Conservation (phyloP, 2,329 filamentous ascomycete genomes). For the Ascocoryne sarcoides region DNA sequence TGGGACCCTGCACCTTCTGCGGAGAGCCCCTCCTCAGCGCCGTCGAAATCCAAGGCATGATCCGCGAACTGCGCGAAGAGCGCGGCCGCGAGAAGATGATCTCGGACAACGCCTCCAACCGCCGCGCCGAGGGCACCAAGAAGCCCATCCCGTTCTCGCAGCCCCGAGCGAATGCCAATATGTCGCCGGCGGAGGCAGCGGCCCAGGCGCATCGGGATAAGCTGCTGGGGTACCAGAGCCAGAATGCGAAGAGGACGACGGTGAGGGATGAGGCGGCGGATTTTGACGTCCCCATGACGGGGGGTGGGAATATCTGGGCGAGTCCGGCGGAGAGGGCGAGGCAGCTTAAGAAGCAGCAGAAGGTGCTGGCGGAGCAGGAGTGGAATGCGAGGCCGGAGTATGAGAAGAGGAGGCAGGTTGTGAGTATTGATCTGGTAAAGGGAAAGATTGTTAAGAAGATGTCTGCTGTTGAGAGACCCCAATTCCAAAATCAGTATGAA, state of each 20-base stretch:
- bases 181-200: slow-evolving; percentile 32
- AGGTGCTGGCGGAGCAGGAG: slow-evolving; percentile 57
- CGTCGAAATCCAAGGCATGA: slow-evolving; percentile 75
- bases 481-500: slow-evolving; percentile 10
- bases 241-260: slow-evolving; percentile 60
- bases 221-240: slow-evolving; percentile 57
- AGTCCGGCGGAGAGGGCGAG: slow-evolving; percentile 58
- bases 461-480: slow-evolving; percentile 22
- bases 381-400: slow-evolving; percentile 61
- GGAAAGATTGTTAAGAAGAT: slow-evolving; percentile 43
- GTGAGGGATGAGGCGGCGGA: slow-evolving; percentile 66
- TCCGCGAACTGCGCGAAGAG: slow-evolving; percentile 74
- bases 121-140: slow-evolving; percentile 54
- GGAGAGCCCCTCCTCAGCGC: slow-evolving; percentile 61
- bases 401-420: slow-evolving; percentile 60
- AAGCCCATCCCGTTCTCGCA: slow-evolving; percentile 52
- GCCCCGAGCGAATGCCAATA: slow-evolving; percentile 27
- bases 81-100: slow-evolving; percentile 81
- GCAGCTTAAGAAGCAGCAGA: slow-evolving; percentile 62
- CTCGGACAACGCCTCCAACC: slow-evolving; percentile 63
- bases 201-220: slow-evolving; percentile 59
- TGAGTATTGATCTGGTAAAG: slow-evolving; percentile 58
- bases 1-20: slow-evolving; percentile 92
- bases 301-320: slow-evolving; percentile 56
- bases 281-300: slow-evolving; percentile 47